These are phyloP conservation scores for Colletotrichum endophyticum DNA, from an alignment of 2,329 filamentous ascomycete species.

Conservation along the genomic window DNA sequence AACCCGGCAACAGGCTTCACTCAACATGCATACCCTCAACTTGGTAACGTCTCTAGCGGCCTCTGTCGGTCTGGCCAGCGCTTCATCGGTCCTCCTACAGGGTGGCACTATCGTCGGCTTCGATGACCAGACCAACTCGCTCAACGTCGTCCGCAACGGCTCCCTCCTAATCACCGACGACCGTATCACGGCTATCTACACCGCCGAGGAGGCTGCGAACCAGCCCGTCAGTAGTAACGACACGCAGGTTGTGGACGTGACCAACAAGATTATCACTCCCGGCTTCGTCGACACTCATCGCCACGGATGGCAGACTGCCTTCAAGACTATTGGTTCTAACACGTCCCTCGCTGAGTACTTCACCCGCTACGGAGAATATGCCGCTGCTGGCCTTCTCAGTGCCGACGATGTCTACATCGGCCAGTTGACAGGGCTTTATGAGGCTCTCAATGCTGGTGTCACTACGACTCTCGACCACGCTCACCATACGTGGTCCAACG, in stretches of 20 bases:
- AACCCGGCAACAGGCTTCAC: no score
- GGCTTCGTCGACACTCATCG: conserved; percentile 64
- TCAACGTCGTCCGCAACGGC: conserved; percentile 42
- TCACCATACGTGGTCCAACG: conserved; percentile 50
- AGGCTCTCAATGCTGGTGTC: conserved; percentile 57
- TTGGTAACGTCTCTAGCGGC: background rate
- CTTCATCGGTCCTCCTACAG: conserved; percentile 29
- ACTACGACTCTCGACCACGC: conserved; percentile 60
- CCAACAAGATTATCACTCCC: conserved; percentile 55
- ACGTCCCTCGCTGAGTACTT: conserved; percentile 55
- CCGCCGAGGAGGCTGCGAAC: background rate
- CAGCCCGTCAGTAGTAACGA: conserved; percentile 11
- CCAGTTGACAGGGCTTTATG: conserved; percentile 51
- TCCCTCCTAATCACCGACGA: conserved; percentile 44
- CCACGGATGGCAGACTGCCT: conserved; percentile 60
- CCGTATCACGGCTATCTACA: conserved; percentile 37
- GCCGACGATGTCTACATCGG: conserved; percentile 51
- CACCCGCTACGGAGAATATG: conserved; percentile 39
- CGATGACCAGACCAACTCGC: conserved; percentile 32
- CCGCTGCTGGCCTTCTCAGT: conserved; percentile 34
- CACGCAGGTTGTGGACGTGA: conserved; percentile 50
- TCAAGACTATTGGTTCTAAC: conserved; percentile 58
- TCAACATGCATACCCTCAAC: background rate
- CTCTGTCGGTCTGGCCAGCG: background rate
- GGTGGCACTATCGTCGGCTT: conserved; percentile 48